Evolutionary conservation across 805 yeast genomes (phyloP).

Genomic region (Starmerella asiatica): DNA sequence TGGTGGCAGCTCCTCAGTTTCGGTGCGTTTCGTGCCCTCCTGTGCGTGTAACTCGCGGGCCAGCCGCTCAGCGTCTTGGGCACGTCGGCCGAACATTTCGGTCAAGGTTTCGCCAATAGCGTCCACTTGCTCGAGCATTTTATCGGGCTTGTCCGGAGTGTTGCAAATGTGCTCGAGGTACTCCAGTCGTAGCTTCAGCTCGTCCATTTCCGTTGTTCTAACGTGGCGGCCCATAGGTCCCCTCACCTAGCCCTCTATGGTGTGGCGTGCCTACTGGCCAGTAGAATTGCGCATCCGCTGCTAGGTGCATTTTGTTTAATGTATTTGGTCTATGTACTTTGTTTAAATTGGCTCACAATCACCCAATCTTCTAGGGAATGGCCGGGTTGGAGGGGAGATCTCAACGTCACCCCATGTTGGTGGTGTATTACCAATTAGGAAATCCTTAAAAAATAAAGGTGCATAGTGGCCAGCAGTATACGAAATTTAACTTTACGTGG

Average conservation of each 20-base stretch:
- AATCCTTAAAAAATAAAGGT: too few species aligned
- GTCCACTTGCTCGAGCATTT: constrained; percentile 11
- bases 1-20: neutral
- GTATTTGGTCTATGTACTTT: too few species aligned
- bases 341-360: too few species aligned
- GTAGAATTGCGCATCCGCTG: too few species aligned
- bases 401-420: too few species aligned
- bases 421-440: too few species aligned
- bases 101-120: constrained; percentile 9
- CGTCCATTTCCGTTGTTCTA: constrained; percentile 15
- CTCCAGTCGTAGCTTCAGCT: constrained; percentile 15
- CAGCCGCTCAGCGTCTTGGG: constrained; percentile 9
- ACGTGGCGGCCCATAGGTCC: neutral
- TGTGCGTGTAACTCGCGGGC: constrained; percentile 9
- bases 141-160: constrained; percentile 1
- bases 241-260: neutral
- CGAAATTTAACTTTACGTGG: too few species aligned
- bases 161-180: constrained; percentile 13
- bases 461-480: too few species aligned
- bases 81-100: constrained; percentile 8
- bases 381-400: too few species aligned
- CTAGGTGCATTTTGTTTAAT: too few species aligned
- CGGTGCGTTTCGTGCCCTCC: neutral
- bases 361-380: too few species aligned
- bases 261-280: too few species aligned